A percentile compares a stretch with the other conserved stretches of the same genome.
These are phyloP conservation scores for Salvia sclarea DNA, from an alignment of 305 asterid species.

Conservation along the genomic window DNA sequence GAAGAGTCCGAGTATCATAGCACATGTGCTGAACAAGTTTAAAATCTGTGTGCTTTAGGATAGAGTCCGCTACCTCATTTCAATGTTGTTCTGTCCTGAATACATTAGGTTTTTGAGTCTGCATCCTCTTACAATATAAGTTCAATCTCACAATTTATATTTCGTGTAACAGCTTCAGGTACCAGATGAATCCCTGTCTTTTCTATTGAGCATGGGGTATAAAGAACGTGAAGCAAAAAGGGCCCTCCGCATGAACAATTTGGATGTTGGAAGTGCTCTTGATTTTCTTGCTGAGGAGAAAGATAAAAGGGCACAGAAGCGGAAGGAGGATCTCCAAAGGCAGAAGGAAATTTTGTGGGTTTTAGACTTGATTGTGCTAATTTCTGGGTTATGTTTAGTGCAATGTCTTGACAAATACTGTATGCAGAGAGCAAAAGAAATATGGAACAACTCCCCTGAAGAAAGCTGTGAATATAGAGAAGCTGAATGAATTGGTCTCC, in stretches of 20 bases:
- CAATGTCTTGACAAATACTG: constrained; percentile 22
- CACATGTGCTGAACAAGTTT: background rate
- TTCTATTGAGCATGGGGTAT: constrained; percentile 82
- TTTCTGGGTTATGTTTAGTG: background rate
- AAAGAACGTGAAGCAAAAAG: constrained; percentile 74
- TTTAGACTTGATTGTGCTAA: constrained; percentile 18
- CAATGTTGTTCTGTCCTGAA: background rate
- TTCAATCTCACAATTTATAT: constrained; percentile 18
- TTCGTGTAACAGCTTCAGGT: constrained; percentile 72
- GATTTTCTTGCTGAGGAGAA: constrained; percentile 83
- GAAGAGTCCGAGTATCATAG: too few species aligned
- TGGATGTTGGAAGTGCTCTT: constrained; percentile 73
- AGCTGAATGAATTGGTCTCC: constrained; percentile 65
- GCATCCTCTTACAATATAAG: background rate
- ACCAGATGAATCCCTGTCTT: constrained; percentile 75
- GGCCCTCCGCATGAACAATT: constrained; percentile 86
- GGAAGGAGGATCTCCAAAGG: constrained; percentile 58
- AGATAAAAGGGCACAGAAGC: constrained; percentile 50
- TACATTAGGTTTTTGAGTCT: background rate
- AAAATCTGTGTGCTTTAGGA: background rate
- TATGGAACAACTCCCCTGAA: constrained; percentile 78
- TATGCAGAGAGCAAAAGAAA: constrained; percentile 78
- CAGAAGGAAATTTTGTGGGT: constrained; percentile 67
- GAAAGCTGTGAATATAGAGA: constrained; percentile 83
- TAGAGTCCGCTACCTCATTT: background rate